Evolutionary conservation across 352 stramenopile species (phyloP), one percentile per base, ranked within the genome.

Genomic region (Paralagenidium karlingii): DNA sequence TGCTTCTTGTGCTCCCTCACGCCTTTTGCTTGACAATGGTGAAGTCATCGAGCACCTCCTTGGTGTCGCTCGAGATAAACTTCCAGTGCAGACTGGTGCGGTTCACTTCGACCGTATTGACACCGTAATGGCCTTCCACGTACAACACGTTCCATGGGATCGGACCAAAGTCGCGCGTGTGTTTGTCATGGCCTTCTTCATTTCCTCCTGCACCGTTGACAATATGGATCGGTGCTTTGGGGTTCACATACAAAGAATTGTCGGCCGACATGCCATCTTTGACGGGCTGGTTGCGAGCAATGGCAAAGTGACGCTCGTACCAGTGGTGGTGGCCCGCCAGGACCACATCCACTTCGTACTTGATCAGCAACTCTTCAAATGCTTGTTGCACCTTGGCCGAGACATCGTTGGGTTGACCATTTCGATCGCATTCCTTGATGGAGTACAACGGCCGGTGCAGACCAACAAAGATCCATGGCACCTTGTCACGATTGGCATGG

Each of bases 331-430:
- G 84, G 7, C 83, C 83, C 1, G 68, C 55, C 16, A 95, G 38
- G 18, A 92, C 82, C 3, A 94, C 48, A 31, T 94, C 80, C 8
- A 96, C 82, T 16, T 68, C 56, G 68, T 87, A 89, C 53, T 85
- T 81, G 38, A 89, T 52, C 19, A 96, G 69, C 9, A 94, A 57
- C 18, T 55, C 58, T 41, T 95, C 83, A 29, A 96, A 86, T 1
- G 76, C 73, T 10, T 55, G 12, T 22, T 80, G 66, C 18, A 77
- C 40, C 22, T 27, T 45, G 19, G 28, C 43, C 13, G 40, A 52
- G n/a, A 59, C 43, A 31, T 50, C 58, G n/a, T 33, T 53, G 5
- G 51, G 51, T 6, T 39, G 24, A 27, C 44, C 41, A 16, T 51
- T 34, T 2, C 38, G 22, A 22, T 59, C 41, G 10, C 19, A 34